A percentile compares a stretch with the other conserved stretches of the same genome.
These are phyloP conservation scores for Macrophomina phaseolina DNA, from an alignment of 2,329 filamentous ascomycete genomes.

Conservation along the genomic window DNA sequence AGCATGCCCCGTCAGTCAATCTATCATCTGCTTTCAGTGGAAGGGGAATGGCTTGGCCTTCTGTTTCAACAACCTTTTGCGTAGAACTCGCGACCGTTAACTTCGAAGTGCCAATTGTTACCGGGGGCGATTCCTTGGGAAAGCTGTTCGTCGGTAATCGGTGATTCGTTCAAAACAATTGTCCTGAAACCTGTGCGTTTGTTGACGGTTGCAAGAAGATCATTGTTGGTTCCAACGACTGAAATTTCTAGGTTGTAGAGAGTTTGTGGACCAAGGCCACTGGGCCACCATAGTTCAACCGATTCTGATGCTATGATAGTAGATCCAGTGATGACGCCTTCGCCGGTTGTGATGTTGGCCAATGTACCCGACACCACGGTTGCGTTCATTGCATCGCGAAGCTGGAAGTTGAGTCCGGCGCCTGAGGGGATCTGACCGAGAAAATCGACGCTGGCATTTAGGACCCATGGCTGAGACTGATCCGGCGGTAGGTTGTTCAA, in stretches of 20 bases:
- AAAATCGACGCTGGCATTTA: constrained; percentile 66
- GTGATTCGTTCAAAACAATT: constrained; percentile 63
- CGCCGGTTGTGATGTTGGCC: constrained; percentile 47
- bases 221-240: constrained; percentile 46
- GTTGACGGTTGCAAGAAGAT: constrained; percentile 51
- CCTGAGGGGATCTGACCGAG: constrained; percentile 55
- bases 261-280: constrained; percentile 61
- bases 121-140: constrained; percentile 61
- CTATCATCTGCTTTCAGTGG: too few species aligned
- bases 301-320: constrained; percentile 49
- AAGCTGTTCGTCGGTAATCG: constrained; percentile 60
- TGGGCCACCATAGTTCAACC: constrained; percentile 67
- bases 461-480: constrained; percentile 62
- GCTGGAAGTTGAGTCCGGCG: constrained; percentile 53
- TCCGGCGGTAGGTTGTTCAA: constrained; percentile 64
- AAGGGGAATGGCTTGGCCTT: too few species aligned
- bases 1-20: too few species aligned
- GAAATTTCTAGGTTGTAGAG: constrained; percentile 63
- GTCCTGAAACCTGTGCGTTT: constrained; percentile 67
- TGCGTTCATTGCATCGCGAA: constrained; percentile 52
- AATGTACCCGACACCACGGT: constrained; percentile 48
- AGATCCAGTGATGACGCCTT: constrained; percentile 56
- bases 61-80: constrained; percentile 55
- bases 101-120: constrained; percentile 68
- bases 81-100: constrained; percentile 69